Base-by-base conservation (phyloP, 768 basidiomycete species). In the Hydnomerulius pinastri region DNA sequence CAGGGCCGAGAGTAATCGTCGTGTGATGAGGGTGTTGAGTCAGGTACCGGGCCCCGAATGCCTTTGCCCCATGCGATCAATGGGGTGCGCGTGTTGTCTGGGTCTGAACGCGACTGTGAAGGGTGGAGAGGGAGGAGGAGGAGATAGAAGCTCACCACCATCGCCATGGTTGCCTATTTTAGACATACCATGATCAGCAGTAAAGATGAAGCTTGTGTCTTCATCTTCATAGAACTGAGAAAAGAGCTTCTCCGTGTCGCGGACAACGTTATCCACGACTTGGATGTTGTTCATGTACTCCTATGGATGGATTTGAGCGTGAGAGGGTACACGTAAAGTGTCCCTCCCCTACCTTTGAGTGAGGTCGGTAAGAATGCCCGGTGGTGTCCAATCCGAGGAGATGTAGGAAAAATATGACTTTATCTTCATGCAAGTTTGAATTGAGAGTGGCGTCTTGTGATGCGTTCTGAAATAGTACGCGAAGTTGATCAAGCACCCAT, bases 101-200 rank as follows among this genome's bases (percentile, higher is more conserved):
- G 91, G 60, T 92, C 89, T 91, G 50, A 11, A 41, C 33, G 36
- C 25, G 23, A n/a, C n/a, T 37, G 10, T 58, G 53, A 55, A 48
- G 29, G 17, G 17, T 28, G 25, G 38, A 36, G 43, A 41, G 43
- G 46, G 24, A 8, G 30, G 37, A 30, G 40, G 24, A 17, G n/a
- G n/a, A n/a, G 36, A 43, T 42, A 7, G 41, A 37, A 45, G 65
- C 73, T 63, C 60, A 87, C 89, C 84, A 30, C 92, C 92, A 53
- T 94, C 92, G 4, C 92, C 92, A 51, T 94, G 92, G 61, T 92
- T 93, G 11, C 92, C 92, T 46, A 91, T 86, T 27, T 75, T 79
- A 4, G 87, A 89, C 92, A 94, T 94, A 8, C 92, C 92, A 62
- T 94, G 92, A 65, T 94, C 92, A 0, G 92, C 89, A 2, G 88